Evolutionary conservation across 2,329 filamentous ascomycete species (phyloP), one percentile per base, ranked within the genome.

Genomic region (Passalora sequoiae): DNA sequence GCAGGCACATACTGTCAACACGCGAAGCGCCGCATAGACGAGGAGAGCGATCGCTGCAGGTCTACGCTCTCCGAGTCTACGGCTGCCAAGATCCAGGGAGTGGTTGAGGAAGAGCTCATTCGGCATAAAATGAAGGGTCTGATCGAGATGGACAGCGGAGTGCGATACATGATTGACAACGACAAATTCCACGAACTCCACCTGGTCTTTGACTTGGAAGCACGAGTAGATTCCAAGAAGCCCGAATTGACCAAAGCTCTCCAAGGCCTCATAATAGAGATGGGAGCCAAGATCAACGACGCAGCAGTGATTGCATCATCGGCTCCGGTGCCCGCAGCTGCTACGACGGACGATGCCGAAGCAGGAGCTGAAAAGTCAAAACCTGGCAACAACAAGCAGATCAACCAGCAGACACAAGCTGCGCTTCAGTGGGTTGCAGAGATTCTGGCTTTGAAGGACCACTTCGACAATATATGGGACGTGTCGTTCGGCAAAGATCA

Each of bases 341-440:
- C 72, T 3, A 70, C 76, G 9, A 74, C 75, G 6, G 74, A 73
- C 15, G 76, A 75, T 22, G 69, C 67, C 17, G 72, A 69, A 16
- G 74, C 73, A 41, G 55, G 65, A 16, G 62, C 53, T 2, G 77
- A 80, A 43, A 68, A 68, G 61, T 51, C 65, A 54, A 61, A 75
- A 44, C 59, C 76, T 27, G 77, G 71, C 47, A 70, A 77, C 1
- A 53, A 55, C 6, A 60, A 60, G 38, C 55, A 54, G 1, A 70
- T 82, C 6, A 89, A 87, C 20, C 84, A 88, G 62, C 84, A 89
- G 60, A 97, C 92, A 1, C 77, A 80, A 0, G 85, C 89, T 1
- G 92, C 92, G 0, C 84, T 97, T 56, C 87, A 86, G 58, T 98
- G 92, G 92, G 91, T 97, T 2, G 87, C 94, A 56, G 89, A 95